These are phyloP conservation scores for Eucalyptus polyanthemos DNA, from an alignment of 345 rosid species.

Conservation along the genomic window DNA sequence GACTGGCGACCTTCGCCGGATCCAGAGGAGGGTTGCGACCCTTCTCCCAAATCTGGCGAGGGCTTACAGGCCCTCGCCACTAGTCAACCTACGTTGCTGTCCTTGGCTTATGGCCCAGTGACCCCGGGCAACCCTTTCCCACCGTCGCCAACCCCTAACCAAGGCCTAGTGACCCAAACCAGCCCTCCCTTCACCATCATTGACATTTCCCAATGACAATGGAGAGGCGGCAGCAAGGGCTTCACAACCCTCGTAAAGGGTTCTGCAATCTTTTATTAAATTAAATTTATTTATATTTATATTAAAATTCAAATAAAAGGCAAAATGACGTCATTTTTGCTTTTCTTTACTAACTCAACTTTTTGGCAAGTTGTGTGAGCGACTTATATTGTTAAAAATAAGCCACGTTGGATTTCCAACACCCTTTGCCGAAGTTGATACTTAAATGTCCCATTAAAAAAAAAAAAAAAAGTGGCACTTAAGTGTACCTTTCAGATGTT, in stretches of 20 bases:
- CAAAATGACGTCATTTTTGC: accelerated
- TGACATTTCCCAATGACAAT: accelerated
- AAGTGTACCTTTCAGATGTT: accelerated
- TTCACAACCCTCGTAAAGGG: accelerated
- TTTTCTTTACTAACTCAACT: accelerated
- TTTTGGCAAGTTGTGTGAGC: accelerated
- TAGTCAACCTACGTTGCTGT: accelerated
- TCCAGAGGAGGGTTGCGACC: too few species aligned
- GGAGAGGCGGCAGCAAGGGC: accelerated
- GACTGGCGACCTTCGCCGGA: accelerated
- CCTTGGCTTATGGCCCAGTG: accelerated
- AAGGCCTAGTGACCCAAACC: accelerated
- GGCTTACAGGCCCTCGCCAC: accelerated
- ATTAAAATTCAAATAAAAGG: too few species aligned
- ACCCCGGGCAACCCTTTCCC: accelerated
- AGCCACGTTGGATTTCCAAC: accelerated
- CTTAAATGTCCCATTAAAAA: too few species aligned
- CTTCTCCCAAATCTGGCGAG: too few species aligned
- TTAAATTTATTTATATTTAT: too few species aligned
- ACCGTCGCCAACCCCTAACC: accelerated
- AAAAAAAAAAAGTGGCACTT: too few species aligned
- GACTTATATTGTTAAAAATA: too few species aligned
- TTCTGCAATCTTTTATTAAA: too few species aligned
- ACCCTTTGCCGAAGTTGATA: accelerated
- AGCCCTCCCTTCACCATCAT: too few species aligned